Evolutionary conservation across 495 filamentous ascomycete genomes (phyloP), one percentile per base, ranked within the genome.

Genomic region (Lentithecium fluviatile): DNA sequence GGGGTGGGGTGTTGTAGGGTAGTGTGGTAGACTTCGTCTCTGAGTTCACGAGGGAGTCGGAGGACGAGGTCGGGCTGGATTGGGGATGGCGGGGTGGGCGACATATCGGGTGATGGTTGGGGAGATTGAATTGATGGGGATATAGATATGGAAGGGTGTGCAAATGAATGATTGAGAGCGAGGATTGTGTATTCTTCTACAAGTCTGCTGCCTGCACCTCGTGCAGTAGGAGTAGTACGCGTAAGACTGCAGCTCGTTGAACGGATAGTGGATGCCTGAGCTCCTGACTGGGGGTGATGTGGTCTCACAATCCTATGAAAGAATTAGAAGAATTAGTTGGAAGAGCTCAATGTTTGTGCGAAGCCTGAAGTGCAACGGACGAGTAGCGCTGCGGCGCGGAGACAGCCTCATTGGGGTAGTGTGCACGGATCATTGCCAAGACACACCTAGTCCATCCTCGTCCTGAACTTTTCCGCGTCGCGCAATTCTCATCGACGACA

Each of bases 351-450:
- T n/a, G n/a, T n/a, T n/a, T n/a, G n/a, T n/a, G n/a, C n/a, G n/a
- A n/a, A n/a, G n/a, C n/a, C n/a, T n/a, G n/a, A n/a, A n/a, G n/a
- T n/a, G n/a, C n/a, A n/a, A n/a, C n/a, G n/a, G n/a, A n/a, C n/a
- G n/a, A n/a, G n/a, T 3, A n/a, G 19, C 5, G 40, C 15, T n/a
- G 19, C 15, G 19, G 40, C 19, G 40, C 40, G 40, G 19, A n/a
- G 40, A 43, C 40, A 3, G 15, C 13, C 40, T 15, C 13, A 20
- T 43, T 20, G 40, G 42, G 42, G 49, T 54, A 56, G 59, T 51
- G 51, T 17, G 52, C 59, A 62, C 59, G 51, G 59, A 21, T 51
- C 59, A 49, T 7, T 20, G 52, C 58, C 58, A 61, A 61, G 58
- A 13, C 36, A 0, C 34, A 11, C 7, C 24, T 45, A 4, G 29